Conservation (phyloP, 2,329 filamentous ascomycete genomes). For the Sporothrix phasma region DNA sequence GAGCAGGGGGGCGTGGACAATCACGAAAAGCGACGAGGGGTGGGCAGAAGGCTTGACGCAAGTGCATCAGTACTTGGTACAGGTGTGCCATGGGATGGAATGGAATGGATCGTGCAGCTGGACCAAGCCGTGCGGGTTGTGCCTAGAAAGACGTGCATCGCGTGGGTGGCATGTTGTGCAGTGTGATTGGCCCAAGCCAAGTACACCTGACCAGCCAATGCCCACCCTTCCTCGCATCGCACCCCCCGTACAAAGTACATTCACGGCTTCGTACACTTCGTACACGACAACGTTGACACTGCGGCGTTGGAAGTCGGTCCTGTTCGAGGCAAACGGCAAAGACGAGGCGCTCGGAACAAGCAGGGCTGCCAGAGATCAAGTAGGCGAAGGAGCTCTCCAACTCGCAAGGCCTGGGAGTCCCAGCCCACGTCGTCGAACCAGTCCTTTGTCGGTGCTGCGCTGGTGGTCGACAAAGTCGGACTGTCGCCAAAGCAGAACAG, state of each 20-base stretch:
- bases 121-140: constrained; percentile 2
- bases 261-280: no score
- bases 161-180: constrained; percentile 5
- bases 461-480: no score
- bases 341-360: neutral
- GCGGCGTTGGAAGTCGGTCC: no score
- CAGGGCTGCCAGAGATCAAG: neutral
- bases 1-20: neutral
- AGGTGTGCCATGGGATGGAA: constrained; percentile 11
- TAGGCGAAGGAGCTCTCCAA: neutral
- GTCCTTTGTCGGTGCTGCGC: no score
- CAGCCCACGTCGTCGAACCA: neutral
- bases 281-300: neutral
- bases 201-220: constrained; percentile 16
- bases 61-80: neutral
- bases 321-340: neutral
- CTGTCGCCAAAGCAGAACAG: no score
- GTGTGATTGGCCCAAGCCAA: constrained; percentile 11
- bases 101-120: neutral
- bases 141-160: constrained; percentile 6
- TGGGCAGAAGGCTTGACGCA: neutral
- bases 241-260: no score
- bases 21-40: neutral
- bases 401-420: neutral
- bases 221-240: constrained; percentile 13